A percentile compares a stretch with the other conserved stretches of the same genome.
Conservation (phyloP, 306 rosid genomes). For the Delonix regia region DNA sequence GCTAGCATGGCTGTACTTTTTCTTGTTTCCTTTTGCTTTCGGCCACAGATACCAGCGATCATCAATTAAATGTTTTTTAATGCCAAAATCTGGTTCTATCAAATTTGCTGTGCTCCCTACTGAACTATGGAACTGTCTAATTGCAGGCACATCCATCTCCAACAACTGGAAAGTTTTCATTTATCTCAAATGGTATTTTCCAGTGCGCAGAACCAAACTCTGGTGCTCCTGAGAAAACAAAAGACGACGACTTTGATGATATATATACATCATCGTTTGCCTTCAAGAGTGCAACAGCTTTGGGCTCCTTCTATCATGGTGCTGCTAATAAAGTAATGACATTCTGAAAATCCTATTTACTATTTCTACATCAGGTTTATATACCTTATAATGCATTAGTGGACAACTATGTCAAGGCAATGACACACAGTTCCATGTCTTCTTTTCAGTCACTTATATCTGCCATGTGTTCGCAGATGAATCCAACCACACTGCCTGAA, state of each 20-base stretch:
- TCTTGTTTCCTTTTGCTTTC: constrained; percentile 8
- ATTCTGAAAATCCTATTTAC: not conserved
- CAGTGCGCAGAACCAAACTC: constrained; percentile 44
- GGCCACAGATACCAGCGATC: not conserved
- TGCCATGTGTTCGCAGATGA: constrained; percentile 53
- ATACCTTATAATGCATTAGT: constrained; percentile 29
- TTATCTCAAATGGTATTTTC: constrained; percentile 50
- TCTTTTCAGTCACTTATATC: constrained; percentile 34
- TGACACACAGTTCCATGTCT: constrained; percentile 10
- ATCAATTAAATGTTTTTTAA: constrained; percentile 18
- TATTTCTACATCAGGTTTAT: constrained; percentile 25
- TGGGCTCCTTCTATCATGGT: constrained; percentile 59
- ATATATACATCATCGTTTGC: constrained; percentile 62
- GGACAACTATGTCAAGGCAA: constrained; percentile 15
- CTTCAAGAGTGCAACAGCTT: constrained; percentile 68
- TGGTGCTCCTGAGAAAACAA: constrained; percentile 50
- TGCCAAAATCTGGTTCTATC: constrained; percentile 13
- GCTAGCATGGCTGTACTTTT: not conserved
- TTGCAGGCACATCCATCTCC: constrained; percentile 96
- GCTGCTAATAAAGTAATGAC: constrained; percentile 70
- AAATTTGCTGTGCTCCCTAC: constrained; percentile 21
- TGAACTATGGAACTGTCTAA: constrained; percentile 48
- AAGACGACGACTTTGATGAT: constrained; percentile 52
- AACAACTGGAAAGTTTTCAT: constrained; percentile 84
- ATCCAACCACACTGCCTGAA: constrained; percentile 51